A percentile compares a stretch with the other conserved stretches of the same genome.
These are phyloP conservation scores for Solanum hybrid DNA, from an alignment of 305 asterid genomes.

Conservation along the genomic window DNA sequence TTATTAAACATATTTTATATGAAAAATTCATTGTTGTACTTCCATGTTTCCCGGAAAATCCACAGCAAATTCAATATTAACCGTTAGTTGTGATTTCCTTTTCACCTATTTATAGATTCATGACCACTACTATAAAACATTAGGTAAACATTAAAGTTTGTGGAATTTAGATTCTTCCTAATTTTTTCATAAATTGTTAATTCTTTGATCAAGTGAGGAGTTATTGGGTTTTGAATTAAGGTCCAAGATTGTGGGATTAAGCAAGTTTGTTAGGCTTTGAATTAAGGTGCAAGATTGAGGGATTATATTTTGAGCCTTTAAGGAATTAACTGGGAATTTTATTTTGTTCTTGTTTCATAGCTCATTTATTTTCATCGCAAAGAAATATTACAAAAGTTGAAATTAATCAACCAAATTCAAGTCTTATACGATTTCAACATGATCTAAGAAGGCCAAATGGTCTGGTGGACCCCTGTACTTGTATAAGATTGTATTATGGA, in stretches of 20 bases:
- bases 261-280: background rate
- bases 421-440: too few relatives aligned
- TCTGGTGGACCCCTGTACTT: too few relatives aligned
- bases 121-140: too few relatives aligned
- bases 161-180: too few relatives aligned
- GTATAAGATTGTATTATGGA: too few relatives aligned
- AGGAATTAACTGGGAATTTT: background rate
- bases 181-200: too few relatives aligned
- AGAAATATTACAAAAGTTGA: background rate
- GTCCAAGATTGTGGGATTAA: background rate
- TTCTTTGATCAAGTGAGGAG: too few relatives aligned
- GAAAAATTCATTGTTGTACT: background rate
- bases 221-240: too few relatives aligned
- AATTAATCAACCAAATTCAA: background rate
- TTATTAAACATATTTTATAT: background rate
- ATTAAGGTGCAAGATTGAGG: background rate
- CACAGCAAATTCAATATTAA: background rate
- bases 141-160: too few relatives aligned
- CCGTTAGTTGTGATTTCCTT: too few relatives aligned
- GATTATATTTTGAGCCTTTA: background rate
- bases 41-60: background rate
- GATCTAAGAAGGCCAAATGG: background rate
- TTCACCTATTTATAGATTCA: too few relatives aligned
- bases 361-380: background rate
- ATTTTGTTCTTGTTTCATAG: too few relatives aligned